phyloP scores from a whole-genome alignment of 768 basidiomycete genomes.

The Serendipita indica region DNA sequence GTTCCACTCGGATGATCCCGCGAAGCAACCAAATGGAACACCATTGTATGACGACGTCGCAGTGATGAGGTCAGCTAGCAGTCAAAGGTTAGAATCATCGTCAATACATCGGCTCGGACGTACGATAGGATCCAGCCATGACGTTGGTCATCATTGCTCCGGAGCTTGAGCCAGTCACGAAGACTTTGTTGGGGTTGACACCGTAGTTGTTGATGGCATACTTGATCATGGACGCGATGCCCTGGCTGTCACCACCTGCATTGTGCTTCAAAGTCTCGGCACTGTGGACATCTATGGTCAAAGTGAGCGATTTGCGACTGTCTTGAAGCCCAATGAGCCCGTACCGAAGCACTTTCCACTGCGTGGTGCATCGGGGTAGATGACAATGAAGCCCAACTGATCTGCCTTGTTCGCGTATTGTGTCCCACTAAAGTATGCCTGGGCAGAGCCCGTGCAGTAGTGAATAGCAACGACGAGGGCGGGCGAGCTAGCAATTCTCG shows the following conservation, averaged over 20 bases:
- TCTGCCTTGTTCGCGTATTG: too few species aligned
- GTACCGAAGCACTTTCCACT: constrained; percentile 3
- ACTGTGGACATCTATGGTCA: constrained; percentile 30
- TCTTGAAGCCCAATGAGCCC: neutral
- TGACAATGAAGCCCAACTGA: constrained; percentile 36
- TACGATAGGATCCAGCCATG: constrained; percentile 34
- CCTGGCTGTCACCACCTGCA: constrained; percentile 39
- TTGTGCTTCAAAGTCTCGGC: constrained; percentile 40
- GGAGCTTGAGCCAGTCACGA: constrained; percentile 37
- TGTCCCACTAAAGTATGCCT: constrained; percentile 37
- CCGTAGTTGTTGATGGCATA: constrained; percentile 36
- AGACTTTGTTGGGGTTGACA: constrained; percentile 33
- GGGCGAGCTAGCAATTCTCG: constrained; percentile 25
- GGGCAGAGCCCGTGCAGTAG: constrained; percentile 37
- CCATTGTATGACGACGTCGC: constrained; percentile 39
- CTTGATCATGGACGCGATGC: constrained; percentile 33
- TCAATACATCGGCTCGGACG: neutral
- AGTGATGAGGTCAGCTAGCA: constrained; percentile 30
- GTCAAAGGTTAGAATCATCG: neutral
- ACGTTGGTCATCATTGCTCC: constrained; percentile 51
- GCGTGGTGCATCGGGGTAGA: constrained; percentile 25
- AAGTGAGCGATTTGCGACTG: neutral
- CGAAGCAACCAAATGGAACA: constrained; percentile 42
- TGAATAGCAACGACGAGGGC: constrained; percentile 34
- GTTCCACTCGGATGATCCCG: constrained; percentile 35